A percentile compares a stretch with the other conserved stretches of the same genome.
Conservation (phyloP, 306 rosid species). For the Glycyrrhiza uralensis region DNA sequence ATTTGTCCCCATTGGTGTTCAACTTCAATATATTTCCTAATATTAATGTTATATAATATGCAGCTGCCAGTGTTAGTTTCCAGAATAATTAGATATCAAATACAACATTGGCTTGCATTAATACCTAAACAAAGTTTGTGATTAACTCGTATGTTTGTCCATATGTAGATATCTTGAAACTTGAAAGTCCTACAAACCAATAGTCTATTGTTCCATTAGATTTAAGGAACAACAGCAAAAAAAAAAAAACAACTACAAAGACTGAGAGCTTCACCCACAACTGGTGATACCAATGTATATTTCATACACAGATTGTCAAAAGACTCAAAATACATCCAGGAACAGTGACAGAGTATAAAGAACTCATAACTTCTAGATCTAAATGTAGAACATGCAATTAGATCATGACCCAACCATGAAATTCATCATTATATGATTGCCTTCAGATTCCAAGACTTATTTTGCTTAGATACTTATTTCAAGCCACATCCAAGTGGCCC, state of each 20-base stretch:
- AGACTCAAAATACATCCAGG: neutral
- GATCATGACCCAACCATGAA: conserved; percentile 16
- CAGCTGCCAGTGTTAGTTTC: neutral
- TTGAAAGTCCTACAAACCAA: neutral
- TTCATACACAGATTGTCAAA: neutral
- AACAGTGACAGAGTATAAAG: neutral
- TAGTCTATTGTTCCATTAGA: neutral
- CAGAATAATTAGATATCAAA: neutral
- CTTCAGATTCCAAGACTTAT: neutral
- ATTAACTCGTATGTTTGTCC: neutral
- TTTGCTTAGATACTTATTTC: neutral
- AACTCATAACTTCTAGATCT: neutral
- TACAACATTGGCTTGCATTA: neutral
- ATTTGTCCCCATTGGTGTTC: neutral
- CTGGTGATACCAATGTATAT: neutral
- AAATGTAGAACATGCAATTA: neutral
- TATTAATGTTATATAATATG: neutral
- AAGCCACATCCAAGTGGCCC: conserved; percentile 7
- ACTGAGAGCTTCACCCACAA: neutral
- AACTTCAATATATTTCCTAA: neutral
- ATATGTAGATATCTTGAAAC: neutral
- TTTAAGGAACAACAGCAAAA: neutral
- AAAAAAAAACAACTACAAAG: neutral
- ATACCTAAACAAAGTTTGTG: neutral
- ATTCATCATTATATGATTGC: neutral